Evolutionary conservation across 306 rosid genomes (phyloP).

Genomic region (Myrica gale): DNA sequence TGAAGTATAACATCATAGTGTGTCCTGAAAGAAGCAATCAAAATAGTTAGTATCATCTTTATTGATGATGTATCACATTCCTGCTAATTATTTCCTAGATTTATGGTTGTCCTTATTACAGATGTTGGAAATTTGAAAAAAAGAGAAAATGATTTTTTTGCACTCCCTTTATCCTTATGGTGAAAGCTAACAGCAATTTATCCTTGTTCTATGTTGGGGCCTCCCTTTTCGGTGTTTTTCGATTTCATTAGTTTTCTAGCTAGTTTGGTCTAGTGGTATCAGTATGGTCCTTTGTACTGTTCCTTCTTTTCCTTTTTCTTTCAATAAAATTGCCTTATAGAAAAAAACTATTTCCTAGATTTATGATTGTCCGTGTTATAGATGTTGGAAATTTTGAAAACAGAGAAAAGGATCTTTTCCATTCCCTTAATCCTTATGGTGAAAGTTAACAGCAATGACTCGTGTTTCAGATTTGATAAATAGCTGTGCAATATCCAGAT

Average conservation of each 20-base stretch:
- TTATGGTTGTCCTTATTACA: background rate
- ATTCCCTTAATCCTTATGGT: background rate
- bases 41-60: background rate
- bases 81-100: background rate
- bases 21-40: background rate
- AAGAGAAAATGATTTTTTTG: background rate
- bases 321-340: too few species aligned
- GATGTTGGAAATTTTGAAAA: background rate
- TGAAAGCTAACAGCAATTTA: background rate
- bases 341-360: background rate
- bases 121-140: background rate
- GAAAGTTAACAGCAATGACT: background rate
- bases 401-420: background rate
- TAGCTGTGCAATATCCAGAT: background rate
- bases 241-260: too few species aligned
- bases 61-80: background rate
- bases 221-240: too few species aligned
- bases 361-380: background rate
- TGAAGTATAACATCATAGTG: background rate
- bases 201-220: too few species aligned
- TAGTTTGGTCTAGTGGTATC: too few species aligned
- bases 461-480: background rate
- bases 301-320: too few species aligned
- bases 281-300: too few species aligned
- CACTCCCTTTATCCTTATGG: background rate